phyloP scores from a whole-genome alignment of 2,329 filamentous ascomycete species.

The Phoma sp. region DNA sequence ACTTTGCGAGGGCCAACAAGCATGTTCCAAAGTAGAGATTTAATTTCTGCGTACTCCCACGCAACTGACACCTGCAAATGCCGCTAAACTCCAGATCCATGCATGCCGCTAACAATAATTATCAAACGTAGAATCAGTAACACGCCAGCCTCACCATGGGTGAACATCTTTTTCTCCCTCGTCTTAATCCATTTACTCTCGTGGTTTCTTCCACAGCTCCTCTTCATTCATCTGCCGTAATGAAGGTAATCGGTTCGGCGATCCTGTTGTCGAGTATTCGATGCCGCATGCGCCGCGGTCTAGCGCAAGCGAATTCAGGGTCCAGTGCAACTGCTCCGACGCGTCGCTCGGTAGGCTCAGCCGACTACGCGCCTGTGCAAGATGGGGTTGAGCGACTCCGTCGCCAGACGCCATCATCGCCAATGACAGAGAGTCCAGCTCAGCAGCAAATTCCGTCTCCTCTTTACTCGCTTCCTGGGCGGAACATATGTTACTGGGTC shows the following conservation, averaged over 20 bases:
- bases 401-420: conserved; percentile 35
- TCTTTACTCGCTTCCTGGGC: conserved; percentile 38
- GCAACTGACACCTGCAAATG: conserved; percentile 11
- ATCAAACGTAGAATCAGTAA: not conserved
- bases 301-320: conserved; percentile 38
- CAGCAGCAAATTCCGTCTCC: conserved; percentile 38
- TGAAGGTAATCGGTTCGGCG: conserved; percentile 16
- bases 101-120: conserved; percentile 14
- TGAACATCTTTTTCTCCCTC: not conserved
- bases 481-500: conserved; percentile 41
- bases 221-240: conserved; percentile 25
- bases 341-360: conserved; percentile 38
- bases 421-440: conserved; percentile 41
- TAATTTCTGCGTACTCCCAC: conserved; percentile 3
- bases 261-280: conserved; percentile 32
- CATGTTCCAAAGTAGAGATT: not conserved
- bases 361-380: conserved; percentile 24
- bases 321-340: conserved; percentile 46
- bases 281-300: conserved; percentile 43
- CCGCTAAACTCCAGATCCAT: conserved; percentile 13
- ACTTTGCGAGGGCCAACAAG: not conserved
- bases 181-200: conserved; percentile 7
- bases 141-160: not conserved
- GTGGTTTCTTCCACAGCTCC: conserved; percentile 36
- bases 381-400: conserved; percentile 10